These are phyloP conservation scores for Linanthus parryae DNA, from an alignment of 148 eudicot species.

Conservation along the genomic window DNA sequence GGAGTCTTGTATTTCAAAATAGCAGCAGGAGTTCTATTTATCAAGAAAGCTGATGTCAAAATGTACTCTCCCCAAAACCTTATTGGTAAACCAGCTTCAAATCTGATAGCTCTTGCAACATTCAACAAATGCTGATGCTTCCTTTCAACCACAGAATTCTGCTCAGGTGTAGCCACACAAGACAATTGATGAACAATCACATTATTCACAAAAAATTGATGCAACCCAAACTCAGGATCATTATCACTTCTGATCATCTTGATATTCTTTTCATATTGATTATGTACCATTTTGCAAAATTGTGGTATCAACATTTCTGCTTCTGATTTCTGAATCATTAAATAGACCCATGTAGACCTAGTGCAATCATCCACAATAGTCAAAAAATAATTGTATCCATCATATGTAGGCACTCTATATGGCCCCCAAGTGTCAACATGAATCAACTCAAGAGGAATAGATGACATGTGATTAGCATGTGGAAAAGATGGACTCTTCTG, in stretches of 20 bases:
- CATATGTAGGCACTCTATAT: no score
- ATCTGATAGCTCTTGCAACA: not conserved
- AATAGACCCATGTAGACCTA: not conserved
- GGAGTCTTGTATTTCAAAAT: not conserved
- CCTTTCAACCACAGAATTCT: not conserved
- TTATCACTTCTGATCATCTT: not conserved
- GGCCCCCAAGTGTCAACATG: no score
- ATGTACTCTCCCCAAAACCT: not conserved
- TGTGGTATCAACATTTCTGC: constrained; percentile 1
- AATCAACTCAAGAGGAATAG: no score
- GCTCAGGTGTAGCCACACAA: not conserved
- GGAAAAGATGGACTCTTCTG: no score
- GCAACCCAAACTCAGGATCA: not conserved
- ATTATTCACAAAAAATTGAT: not conserved
- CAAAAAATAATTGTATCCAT: not conserved
- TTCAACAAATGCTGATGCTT: not conserved
- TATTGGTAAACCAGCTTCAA: not conserved
- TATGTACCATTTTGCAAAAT: not conserved
- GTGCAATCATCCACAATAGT: not conserved
- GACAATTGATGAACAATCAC: not conserved
- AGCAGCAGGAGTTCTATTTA: not conserved
- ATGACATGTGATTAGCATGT: no score
- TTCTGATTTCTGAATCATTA: not conserved
- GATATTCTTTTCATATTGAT: not conserved
- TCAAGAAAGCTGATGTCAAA: not conserved